Evolutionary conservation across 139 green algal species (phyloP).

Genomic region (Asterochloris erici): DNA sequence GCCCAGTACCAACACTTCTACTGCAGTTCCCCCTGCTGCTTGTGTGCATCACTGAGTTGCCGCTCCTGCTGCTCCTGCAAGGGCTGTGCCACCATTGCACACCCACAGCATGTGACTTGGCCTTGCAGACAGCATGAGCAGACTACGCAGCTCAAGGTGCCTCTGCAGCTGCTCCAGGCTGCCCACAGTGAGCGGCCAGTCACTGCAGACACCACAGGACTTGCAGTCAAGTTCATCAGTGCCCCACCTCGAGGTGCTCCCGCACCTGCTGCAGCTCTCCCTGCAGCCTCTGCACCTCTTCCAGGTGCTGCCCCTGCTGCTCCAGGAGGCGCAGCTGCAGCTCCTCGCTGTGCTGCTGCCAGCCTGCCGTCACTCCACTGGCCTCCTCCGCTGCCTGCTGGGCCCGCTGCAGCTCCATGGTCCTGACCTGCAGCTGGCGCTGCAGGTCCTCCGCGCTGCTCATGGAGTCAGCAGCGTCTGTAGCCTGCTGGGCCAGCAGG

Average conservation of each 20-base stretch:
- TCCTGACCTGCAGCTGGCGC: constrained; percentile 11
- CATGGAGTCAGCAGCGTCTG: neutral
- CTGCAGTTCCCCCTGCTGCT: neutral
- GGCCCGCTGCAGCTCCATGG: neutral
- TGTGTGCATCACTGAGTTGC: neutral
- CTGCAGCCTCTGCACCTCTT: neutral
- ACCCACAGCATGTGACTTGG: neutral
- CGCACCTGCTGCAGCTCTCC: neutral
- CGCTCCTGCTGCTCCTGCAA: neutral
- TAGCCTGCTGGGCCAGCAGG: neutral
- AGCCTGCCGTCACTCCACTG: neutral
- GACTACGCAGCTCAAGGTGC: neutral
- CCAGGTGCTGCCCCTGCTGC: neutral
- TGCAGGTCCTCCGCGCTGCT: neutral
- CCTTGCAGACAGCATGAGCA: neutral
- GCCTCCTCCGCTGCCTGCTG: neutral
- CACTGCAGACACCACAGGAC: neutral
- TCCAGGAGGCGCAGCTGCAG: neutral
- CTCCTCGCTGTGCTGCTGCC: neutral
- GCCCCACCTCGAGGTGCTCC: neutral
- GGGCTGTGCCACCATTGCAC: neutral
- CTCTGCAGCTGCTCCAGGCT: neutral
- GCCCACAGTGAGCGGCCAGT: neutral
- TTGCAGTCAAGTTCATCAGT: neutral
- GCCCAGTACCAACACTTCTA: too few relatives aligned